Conservation (phyloP, 2,329 filamentous ascomycete genomes). For the Botrytis paeoniae region DNA sequence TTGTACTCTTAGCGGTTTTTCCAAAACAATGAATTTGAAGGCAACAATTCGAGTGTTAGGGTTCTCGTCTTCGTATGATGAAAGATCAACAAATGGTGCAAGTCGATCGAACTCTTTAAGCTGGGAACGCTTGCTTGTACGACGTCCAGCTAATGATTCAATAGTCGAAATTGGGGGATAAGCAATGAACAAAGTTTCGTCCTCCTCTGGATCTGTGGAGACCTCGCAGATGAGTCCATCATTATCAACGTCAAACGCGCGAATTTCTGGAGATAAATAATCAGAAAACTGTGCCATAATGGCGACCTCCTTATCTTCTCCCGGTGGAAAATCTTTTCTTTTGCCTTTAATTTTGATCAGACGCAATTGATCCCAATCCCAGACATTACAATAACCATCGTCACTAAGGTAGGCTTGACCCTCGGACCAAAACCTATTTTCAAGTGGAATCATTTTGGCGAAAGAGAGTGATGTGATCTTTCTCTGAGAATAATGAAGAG, state of each 20-base stretch:
- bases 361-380: background rate
- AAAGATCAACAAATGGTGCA: background rate
- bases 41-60: background rate
- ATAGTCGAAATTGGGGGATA: background rate
- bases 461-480: too few relatives aligned
- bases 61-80: slow-evolving; percentile 3
- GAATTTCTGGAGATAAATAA: background rate
- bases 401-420: fast-evolving
- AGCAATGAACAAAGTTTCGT: background rate
- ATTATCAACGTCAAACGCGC: background rate
- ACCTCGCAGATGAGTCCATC: background rate
- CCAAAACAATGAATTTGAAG: background rate
- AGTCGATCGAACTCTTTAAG: background rate
- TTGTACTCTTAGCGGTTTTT: background rate
- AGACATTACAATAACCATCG: background rate
- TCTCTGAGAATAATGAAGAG: too few relatives aligned
- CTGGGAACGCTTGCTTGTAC: background rate
- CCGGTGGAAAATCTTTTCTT: background rate
- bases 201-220: background rate
- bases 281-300: background rate
- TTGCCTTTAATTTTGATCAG: background rate
- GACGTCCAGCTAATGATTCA: background rate
- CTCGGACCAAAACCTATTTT: background rate
- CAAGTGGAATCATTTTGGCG: background rate
- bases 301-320: background rate